Base-by-base conservation (phyloP, 306 rosid genomes). In the Pueraria montana region DNA sequence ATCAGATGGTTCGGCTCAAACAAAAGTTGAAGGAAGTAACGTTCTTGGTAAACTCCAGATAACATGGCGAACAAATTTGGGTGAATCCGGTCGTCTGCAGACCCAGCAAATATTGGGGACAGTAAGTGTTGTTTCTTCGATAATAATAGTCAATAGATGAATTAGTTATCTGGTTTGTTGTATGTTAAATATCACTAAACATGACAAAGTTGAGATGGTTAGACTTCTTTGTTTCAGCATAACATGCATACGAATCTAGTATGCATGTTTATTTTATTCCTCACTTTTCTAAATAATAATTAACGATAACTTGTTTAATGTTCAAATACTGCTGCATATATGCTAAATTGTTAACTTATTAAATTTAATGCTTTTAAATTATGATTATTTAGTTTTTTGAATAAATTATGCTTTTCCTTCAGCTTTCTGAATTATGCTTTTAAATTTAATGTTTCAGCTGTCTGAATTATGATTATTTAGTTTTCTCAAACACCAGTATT, bases 21-120 rank as follows among this genome's bases (percentile, higher is more conserved):
- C 81, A 55, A 94, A 92, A 82, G 97, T 92, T 65, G 98, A 94
- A 86, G 97, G 99, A 87, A 94, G 93, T 87, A 96, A 92, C 80
- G 89, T 94, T 89, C 96, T 96, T 79, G 99, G 99, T 72, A 96
- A 96, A 84, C 92, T 96, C 77, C 99, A 96, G 92, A 89, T 96
- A 89, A 96, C 98, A 76, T 96, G 99, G 99, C 89, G 98, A 36
- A 94, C 99, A 82, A 96, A 94, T 92, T 83, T 96, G 86, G 99
- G 99, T 21, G 98, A 96, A 89, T 96, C 99, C 1, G 99, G 99
- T 73, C 97, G 97, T 78, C 88, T 94, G 64, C 99, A 96, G 87
- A 94, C 98, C 53, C 99, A 96, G 86, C 98, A 92, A 86, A 94
- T 96, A 89, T 88, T 94, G 85, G 99, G 99, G 79, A 92, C 94